These are phyloP conservation scores for Leavenworthia alabamica DNA, from an alignment of 345 rosid species.

Conservation along the genomic window DNA sequence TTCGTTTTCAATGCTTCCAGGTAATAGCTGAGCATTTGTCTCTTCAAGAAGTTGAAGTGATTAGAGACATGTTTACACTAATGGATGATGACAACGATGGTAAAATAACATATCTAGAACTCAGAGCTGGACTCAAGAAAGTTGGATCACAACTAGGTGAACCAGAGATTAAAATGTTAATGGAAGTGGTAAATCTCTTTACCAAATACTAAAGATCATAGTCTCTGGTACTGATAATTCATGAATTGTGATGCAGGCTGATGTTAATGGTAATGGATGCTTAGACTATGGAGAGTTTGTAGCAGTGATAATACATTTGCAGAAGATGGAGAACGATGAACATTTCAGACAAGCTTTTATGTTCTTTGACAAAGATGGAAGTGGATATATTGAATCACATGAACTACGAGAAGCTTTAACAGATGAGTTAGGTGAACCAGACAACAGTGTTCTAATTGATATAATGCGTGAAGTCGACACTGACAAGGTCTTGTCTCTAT, in stretches of 20 bases:
- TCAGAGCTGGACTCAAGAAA: constrained; percentile 77
- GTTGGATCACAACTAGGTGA: constrained; percentile 88
- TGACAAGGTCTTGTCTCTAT: constrained; percentile 54
- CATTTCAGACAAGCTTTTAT: constrained; percentile 87
- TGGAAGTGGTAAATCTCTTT: constrained; percentile 77
- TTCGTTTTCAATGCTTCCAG: constrained; percentile 30
- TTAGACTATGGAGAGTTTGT: constrained; percentile 92
- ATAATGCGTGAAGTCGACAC: constrained; percentile 96
- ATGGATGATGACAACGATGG: constrained; percentile 94
- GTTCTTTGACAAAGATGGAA: constrained; percentile 86
- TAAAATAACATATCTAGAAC: constrained; percentile 68
- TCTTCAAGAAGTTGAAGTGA: constrained; percentile 81
- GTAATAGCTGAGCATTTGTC: constrained; percentile 96
- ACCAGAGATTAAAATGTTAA: constrained; percentile 85
- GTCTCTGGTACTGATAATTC: neutral
- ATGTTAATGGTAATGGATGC: constrained; percentile 85
- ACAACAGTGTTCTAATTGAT: constrained; percentile 55
- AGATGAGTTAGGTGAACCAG: constrained; percentile 66
- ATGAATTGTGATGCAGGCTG: constrained; percentile 53
- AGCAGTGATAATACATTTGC: constrained; percentile 93
- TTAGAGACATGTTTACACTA: constrained; percentile 78
- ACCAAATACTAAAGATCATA: constrained; percentile 1
- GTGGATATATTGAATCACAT: constrained; percentile 69
- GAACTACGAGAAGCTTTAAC: constrained; percentile 66
- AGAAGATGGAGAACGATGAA: constrained; percentile 95